Percentiles rank a stretch among this genome's conserved stretches.
Evolutionary conservation across 257 asterid genomes (phyloP).

Genomic region (Solanum tacnaense): DNA sequence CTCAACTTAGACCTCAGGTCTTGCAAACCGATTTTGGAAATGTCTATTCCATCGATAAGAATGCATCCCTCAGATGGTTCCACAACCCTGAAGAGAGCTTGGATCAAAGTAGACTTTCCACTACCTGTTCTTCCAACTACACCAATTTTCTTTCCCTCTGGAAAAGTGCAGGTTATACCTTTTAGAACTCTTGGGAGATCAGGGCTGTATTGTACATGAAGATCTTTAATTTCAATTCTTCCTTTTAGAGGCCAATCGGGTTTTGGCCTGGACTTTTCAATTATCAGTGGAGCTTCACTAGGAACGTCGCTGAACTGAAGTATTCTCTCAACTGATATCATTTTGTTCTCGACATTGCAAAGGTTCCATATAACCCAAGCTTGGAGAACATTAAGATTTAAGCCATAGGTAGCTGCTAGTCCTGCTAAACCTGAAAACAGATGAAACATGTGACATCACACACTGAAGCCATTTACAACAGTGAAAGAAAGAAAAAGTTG

Average conservation of each 20-base stretch:
- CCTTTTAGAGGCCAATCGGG: conserved; percentile 64
- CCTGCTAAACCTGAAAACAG: conserved; percentile 67
- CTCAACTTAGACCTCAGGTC: conserved; percentile 66
- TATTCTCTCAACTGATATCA: conserved; percentile 75
- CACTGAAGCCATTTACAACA: neutral
- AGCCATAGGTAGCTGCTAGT: conserved; percentile 73
- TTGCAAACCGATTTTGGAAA: conserved; percentile 56
- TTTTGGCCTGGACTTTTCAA: conserved; percentile 43
- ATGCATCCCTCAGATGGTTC: conserved; percentile 62
- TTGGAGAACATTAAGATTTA: conserved; percentile 67
- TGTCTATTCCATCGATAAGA: conserved; percentile 52
- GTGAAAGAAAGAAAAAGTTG: neutral
- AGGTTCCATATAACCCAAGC: conserved; percentile 93
- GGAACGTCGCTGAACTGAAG: conserved; percentile 51
- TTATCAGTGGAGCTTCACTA: conserved; percentile 59
- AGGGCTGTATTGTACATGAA: conserved; percentile 58
- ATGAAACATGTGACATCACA: neutral
- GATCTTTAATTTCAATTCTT: conserved; percentile 44
- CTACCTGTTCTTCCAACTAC: conserved; percentile 86
- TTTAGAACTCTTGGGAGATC: conserved; percentile 56
- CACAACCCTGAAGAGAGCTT: conserved; percentile 71
- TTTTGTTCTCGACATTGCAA: conserved; percentile 80
- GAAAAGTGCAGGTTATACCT: conserved; percentile 68
- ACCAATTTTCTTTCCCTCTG: conserved; percentile 50
- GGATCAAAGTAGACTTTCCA: conserved; percentile 81